A percentile compares a stretch with the other conserved stretches of the same genome.
These are phyloP conservation scores for Tetrahymena malaccensis DNA, from an alignment of 73 alveolate species.

Conservation along the genomic window DNA sequence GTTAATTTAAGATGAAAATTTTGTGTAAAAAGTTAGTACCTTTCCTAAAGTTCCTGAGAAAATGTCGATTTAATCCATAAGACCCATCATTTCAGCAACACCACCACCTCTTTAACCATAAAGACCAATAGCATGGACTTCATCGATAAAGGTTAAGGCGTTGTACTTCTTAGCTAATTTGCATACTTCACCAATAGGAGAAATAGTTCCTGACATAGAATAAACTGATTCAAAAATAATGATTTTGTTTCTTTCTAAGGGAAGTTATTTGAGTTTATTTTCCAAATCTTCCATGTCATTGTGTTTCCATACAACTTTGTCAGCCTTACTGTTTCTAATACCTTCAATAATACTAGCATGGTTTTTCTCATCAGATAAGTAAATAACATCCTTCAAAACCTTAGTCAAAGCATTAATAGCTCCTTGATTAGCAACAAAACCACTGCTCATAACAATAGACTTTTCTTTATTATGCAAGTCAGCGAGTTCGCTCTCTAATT, in stretches of 20 bases:
- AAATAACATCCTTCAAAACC: conserved; percentile 46
- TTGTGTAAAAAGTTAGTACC: neutral
- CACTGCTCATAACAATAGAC: conserved; percentile 54
- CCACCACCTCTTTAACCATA: conserved; percentile 78
- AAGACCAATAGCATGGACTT: conserved; percentile 80
- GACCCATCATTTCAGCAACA: conserved; percentile 46
- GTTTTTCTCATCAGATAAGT: conserved; percentile 59
- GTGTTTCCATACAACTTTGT: conserved; percentile 52
- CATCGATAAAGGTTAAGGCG: conserved; percentile 69
- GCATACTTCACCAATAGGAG: conserved; percentile 47
- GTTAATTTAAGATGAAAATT: too few relatives aligned
- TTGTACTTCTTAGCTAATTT: conserved; percentile 59
- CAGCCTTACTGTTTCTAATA: conserved; percentile 48
- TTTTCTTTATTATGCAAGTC: conserved; percentile 57
- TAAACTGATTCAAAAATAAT: conserved; percentile 70
- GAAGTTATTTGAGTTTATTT: conserved; percentile 35
- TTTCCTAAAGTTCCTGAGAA: conserved; percentile 75
- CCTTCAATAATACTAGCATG: conserved; percentile 77
- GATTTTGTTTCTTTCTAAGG: conserved; percentile 39
- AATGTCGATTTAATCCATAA: conserved; percentile 34
- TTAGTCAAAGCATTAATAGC: conserved; percentile 56
- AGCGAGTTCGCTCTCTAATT: conserved; percentile 62
- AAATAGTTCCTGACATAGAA: conserved; percentile 67
- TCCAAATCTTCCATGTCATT: conserved; percentile 64
- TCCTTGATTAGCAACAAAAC: conserved; percentile 77